Evolutionary conservation across 345 rosid species (phyloP).

Genomic region (Dipteronia sinensis): DNA sequence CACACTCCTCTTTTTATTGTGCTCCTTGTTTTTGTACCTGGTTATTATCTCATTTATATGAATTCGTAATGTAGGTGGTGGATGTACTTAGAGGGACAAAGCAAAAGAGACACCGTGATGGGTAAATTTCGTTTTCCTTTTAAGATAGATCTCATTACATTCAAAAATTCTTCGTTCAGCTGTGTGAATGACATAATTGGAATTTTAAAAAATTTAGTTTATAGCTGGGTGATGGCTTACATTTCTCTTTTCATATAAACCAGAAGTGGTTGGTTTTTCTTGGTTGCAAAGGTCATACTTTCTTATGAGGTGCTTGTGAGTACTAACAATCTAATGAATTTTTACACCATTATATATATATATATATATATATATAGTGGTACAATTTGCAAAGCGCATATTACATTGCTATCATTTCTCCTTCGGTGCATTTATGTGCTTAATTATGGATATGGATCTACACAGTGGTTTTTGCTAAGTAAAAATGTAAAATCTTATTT

Average conservation of each 20-base stretch:
- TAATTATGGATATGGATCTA: background rate
- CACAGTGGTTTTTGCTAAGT: slow-evolving; percentile 14
- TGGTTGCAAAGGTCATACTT: background rate
- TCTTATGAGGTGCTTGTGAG: background rate
- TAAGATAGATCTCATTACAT: background rate
- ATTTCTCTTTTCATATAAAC: background rate
- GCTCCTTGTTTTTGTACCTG: background rate
- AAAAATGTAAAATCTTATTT: background rate
- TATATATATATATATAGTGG: background rate
- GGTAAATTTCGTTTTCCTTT: slow-evolving; percentile 48
- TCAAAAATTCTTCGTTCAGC: background rate
- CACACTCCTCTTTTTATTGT: background rate
- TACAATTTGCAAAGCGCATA: background rate
- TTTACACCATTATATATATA: background rate
- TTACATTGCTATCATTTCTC: background rate
- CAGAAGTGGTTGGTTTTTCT: background rate
- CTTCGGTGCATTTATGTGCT: background rate
- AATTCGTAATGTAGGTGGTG: slow-evolving; percentile 50
- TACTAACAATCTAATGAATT: background rate
- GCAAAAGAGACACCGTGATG: slow-evolving; percentile 83
- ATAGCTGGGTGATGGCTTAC: background rate
- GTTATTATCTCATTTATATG: slow-evolving; percentile 12
- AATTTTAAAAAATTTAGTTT: background rate
- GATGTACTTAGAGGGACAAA: slow-evolving; percentile 75
- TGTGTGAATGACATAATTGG: background rate